Base-by-base conservation (phyloP, 768 basidiomycete species). In the Termitomyces sp. region DNA sequence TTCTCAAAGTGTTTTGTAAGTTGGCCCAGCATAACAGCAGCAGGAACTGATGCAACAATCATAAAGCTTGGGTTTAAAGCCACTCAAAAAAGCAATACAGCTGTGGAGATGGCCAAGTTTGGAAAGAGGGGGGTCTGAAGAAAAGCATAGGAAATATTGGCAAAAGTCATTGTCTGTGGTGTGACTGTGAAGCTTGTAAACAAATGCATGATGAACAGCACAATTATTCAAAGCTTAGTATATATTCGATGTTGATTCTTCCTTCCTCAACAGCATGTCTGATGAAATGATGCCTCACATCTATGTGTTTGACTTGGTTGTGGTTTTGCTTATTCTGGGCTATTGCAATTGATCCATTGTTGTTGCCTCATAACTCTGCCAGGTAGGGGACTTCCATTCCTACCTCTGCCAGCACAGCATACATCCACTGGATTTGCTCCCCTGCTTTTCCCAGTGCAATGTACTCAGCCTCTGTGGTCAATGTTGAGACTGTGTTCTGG, bases 31-130 rank as follows among this genome's bases (percentile, higher is more conserved):
- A 59, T 64, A 81, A 53, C 68, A 71, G 45, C 64, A 64, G 59
- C 80, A 81, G 0, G 73, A 75, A 43, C 75, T 73, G 19, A 65
- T 48, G 61, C 80, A 82, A 59, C 77, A 79, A 61, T 79, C 63
- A 60, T 66, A 75, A 2, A 37, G 38, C 0, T 63, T 52, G 4
- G 74, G 69, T n/a, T 67, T 58, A 31, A 78, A 62, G 3, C 66
- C 70, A 5, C 74, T 62, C 1, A 77, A 68, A 34, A 66, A 69
- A 3, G 57, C 55, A 4, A 68, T 58, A 9, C 63, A 68, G 1
- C 27, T 31, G 9, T 9, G 5, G n/a, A 50, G 25, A 3, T n/a
- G 19, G 3, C 21, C 34, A n/a, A 50, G 32, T 12, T 34, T 35
- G 7, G 34, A n/a, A 19, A 50, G 31, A 19, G 34, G 49, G 0